Conservation (phyloP, 495 filamentous ascomycete genomes). For the Hypoxylon lienhwacheense region DNA sequence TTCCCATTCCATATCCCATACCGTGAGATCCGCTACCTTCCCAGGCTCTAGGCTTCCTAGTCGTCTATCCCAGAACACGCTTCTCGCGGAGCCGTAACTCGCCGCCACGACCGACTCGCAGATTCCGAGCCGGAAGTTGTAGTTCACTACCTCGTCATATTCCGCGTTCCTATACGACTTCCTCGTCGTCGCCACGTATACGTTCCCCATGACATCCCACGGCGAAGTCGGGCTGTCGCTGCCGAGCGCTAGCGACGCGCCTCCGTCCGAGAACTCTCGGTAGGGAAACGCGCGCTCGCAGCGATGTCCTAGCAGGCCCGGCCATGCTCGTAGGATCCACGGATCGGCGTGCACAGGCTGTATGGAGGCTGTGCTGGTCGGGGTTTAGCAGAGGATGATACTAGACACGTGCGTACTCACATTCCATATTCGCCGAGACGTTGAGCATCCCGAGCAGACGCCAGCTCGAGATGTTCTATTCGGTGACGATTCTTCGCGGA, state of each 20-base stretch:
- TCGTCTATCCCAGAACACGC: constrained; percentile 58
- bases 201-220: constrained; percentile 55
- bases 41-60: constrained; percentile 55
- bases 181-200: constrained; percentile 63
- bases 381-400: neutral
- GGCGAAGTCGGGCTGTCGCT: constrained; percentile 65
- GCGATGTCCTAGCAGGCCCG: constrained; percentile 57
- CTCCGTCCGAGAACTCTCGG: constrained; percentile 58
- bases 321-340: constrained; percentile 64
- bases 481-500: constrained; percentile 54
- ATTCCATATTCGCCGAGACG: constrained; percentile 58
- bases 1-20: constrained; percentile 61
- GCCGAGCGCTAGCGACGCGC: constrained; percentile 59
- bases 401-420: neutral
- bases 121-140: constrained; percentile 56
- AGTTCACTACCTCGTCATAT: constrained; percentile 51
- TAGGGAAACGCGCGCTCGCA: constrained; percentile 63
- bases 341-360: constrained; percentile 67
- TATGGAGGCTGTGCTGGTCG: constrained; percentile 55
- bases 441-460: constrained; percentile 53
- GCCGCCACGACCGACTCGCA: constrained; percentile 57
- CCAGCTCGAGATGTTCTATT: constrained; percentile 66
- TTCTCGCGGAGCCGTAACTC: constrained; percentile 59
- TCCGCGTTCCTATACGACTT: constrained; percentile 54
- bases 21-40: constrained; percentile 58